Base-by-base conservation (phyloP, 306 rosid species). In the Lupinus albus region DNA sequence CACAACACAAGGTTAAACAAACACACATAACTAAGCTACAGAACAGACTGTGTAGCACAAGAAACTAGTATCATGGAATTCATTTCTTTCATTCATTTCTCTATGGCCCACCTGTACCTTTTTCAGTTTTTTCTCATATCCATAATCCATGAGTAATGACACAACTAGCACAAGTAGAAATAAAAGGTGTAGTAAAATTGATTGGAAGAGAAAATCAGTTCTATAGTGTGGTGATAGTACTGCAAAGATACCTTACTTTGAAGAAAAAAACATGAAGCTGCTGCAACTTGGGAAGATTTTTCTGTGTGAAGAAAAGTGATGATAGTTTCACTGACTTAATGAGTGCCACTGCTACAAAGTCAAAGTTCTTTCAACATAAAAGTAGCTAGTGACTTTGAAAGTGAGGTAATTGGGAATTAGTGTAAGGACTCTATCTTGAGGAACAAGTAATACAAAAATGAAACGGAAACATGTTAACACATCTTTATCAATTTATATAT, bases 131-230 rank as follows among this genome's bases (percentile, higher is more conserved):
- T 32, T 61, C 74, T 67, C 81, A 75, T 67, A 64, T 18, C 89
- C 87, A 80, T 12, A 12, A 64, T 18, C 89, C 87, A 80, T 12
- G 44, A 38, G 41, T 1, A 2, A 36, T 36, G 79, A 74, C 52
- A 82, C 3, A 33, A 76, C 13, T 60, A 85, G 50, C 65, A 52
- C 73, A 41, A 80, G 46, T 4, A 80, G 78, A 75, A 84, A 60
- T 6, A 68, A 56, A 15, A 83, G 33, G 77, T 87, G 89, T 10
- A 81, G 38, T 1, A 82, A 82, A 54, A 80, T 14, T 16, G 85
- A 85, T 66, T 73, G 47, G 13, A 82, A 59, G 38, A 82, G 72
- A 70, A 84, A 80, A 36, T 73, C 59, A 50, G 71, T 41, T 51
- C 33, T 71, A 3, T 70, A 32, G 61, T 49, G 13, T 70, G 38